Evolutionary conservation across 441 rosid genomes (phyloP), one percentile per base, ranked within the genome.

Genomic region (Hura crepitans): DNA sequence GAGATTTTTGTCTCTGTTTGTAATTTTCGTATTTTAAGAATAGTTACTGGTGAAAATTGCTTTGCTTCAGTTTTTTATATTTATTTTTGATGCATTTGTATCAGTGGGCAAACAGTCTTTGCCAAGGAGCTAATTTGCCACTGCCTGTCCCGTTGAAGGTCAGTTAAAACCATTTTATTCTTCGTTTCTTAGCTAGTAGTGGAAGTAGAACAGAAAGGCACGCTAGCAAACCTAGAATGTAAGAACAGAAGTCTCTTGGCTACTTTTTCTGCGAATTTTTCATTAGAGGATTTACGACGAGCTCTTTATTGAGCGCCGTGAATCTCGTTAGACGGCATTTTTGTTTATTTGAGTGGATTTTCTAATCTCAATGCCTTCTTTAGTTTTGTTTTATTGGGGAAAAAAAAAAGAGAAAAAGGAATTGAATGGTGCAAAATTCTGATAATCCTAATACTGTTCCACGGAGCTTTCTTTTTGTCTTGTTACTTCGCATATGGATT

Each of bases 21-120:
- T 55, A 3, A 12, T 8, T 23, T 25, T 55, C 1, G 0, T 6
- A 3, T 6, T 53, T 12, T 4, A n/a, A 9, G 6, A 0, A 14
- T 27, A 30, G 8, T 30, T 12, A 8, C 37, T 15, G 22, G 5
- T 42, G 30, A 37, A 28, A 6, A 45, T 56, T 20, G 14, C 28
- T 33, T 27, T 20, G 25, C 0, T 11, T 65, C 22, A 39, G n/a
- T 15, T 12, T 15, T 58, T 35, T 8, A 35, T 8, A 0, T 35
- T 51, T 61, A 57, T 18, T 27, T 49, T 49, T n/a, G n/a, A n/a
- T n/a, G n/a, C n/a, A n/a, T n/a, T n/a, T 68, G 46, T 51, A 6
- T 66, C 87, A 92, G 98, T 92, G 95, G 95, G 95, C 86, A 0
- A 92, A 90, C 71, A 89, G 97, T 81, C 89, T 93, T 33, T 86